Evolutionary conservation across 2,329 filamentous ascomycete species (phyloP).

Genomic region (Stachybotrys chlorohalonatus): DNA sequence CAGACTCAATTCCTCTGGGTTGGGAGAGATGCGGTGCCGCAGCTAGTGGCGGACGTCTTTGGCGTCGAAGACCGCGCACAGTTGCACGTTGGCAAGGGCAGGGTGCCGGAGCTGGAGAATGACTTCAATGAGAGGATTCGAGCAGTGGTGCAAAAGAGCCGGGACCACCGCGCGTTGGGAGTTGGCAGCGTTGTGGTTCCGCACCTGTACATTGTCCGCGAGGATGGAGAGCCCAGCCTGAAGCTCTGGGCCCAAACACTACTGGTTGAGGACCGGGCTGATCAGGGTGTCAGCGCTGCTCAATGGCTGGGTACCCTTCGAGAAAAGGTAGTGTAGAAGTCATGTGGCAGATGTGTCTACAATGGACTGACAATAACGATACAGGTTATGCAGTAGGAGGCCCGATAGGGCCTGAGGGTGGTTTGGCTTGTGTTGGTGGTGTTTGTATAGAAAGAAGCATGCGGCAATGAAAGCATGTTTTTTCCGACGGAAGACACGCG

Average conservation of each 20-base stretch:
- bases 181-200: constrained; percentile 91
- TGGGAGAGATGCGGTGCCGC: constrained; percentile 83
- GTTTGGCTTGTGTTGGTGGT: background rate
- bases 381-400: constrained; percentile 25
- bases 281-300: constrained; percentile 84
- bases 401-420: constrained; percentile 2
- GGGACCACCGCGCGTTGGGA: constrained; percentile 75
- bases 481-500: background rate
- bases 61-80: constrained; percentile 74
- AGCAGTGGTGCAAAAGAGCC: constrained; percentile 83
- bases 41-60: constrained; percentile 84
- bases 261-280: constrained; percentile 87
- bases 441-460: constrained; percentile 8
- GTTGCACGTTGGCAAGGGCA: constrained; percentile 84
- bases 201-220: constrained; percentile 84
- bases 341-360: background rate
- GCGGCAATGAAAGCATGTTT: background rate
- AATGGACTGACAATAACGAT: constrained; percentile 7
- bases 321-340: constrained; percentile 68
- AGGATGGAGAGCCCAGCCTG: constrained; percentile 91
- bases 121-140: constrained; percentile 95
- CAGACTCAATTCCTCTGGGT: constrained; percentile 98
- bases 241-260: constrained; percentile 96
- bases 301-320: constrained; percentile 89
- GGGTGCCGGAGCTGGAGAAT: constrained; percentile 78